Evolutionary conservation across 139 green algal species (phyloP).

Genomic region (Tetraselmis striata): DNA sequence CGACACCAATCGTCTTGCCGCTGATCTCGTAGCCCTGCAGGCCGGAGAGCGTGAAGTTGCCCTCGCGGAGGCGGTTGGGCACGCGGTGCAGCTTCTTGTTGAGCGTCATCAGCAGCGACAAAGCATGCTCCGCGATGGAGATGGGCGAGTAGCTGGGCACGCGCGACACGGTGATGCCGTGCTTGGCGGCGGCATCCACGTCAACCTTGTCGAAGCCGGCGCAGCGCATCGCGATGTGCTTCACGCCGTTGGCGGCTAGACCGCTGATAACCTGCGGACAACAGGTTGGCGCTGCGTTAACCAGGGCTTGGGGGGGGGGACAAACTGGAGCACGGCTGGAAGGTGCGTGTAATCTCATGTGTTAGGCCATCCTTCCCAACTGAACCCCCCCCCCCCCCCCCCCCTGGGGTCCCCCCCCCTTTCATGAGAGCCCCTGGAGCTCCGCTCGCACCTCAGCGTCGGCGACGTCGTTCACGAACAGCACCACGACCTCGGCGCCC

Average conservation of each 20-base stretch:
- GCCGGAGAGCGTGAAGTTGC: slow-evolving; percentile 68
- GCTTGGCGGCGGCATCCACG: slow-evolving; percentile 24
- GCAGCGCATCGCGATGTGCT: slow-evolving; percentile 65
- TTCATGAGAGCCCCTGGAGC: no score
- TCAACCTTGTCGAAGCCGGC: slow-evolving; percentile 47
- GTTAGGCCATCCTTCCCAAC: neutral
- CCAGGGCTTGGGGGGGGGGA: neutral
- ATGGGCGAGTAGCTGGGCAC: slow-evolving; percentile 69
- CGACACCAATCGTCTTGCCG: slow-evolving; percentile 59
- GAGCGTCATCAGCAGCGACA: slow-evolving; percentile 56
- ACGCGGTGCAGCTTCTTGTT: slow-evolving; percentile 56
- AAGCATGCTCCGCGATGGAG: slow-evolving; percentile 69
- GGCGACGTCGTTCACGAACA: slow-evolving; percentile 69
- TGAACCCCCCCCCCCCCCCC: no score
- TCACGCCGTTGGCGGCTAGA: slow-evolving; percentile 49
- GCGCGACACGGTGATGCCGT: slow-evolving; percentile 38
- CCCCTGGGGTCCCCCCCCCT: no score
- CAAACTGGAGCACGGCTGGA: neutral
- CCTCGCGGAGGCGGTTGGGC: slow-evolving; percentile 36
- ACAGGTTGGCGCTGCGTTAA: neutral
- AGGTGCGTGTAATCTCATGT: neutral
- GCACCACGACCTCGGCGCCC: slow-evolving; percentile 33
- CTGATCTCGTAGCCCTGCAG: slow-evolving; percentile 72
- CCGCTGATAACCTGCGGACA: slow-evolving; percentile 32
- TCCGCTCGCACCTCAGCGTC: slow-evolving; percentile 37